These are phyloP conservation scores for Cryphonectria japonica DNA, from an alignment of 2,329 filamentous ascomycete species.

Conservation along the genomic window DNA sequence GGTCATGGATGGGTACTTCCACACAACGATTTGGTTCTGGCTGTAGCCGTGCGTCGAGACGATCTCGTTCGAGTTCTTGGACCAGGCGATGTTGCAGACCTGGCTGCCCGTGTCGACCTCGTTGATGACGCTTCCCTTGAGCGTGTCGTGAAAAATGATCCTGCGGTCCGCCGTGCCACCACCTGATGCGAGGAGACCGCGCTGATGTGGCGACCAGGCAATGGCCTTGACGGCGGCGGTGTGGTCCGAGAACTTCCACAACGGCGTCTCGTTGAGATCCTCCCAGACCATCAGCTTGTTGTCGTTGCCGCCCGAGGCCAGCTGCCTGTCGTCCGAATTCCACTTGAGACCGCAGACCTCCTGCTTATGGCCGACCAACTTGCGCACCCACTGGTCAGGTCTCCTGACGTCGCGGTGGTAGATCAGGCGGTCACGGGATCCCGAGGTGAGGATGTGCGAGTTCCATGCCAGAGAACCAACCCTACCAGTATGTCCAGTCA, in stretches of 20 bases:
- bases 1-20: conserved; percentile 99
- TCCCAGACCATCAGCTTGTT: conserved; percentile 99
- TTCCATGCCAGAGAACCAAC: conserved; percentile 98
- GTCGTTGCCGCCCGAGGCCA: conserved; percentile 95
- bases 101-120: conserved; percentile 97
- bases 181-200: conserved; percentile 90
- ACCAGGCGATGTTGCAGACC: conserved; percentile 98
- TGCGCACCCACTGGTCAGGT: conserved; percentile 86
- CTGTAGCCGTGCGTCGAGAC: conserved; percentile 97
- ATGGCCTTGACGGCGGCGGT: conserved; percentile 97
- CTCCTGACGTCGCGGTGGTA: conserved; percentile 95
- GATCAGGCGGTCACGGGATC: conserved; percentile 89
- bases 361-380: conserved; percentile 93
- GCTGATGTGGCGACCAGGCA: conserved; percentile 95
- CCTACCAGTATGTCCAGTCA: conserved; percentile 93
- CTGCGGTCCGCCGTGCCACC: conserved; percentile 94
- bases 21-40: conserved; percentile 98
- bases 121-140: conserved; percentile 77
- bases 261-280: conserved; percentile 85
- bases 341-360: conserved; percentile 96
- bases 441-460: conserved; percentile 93
- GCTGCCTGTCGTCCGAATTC: conserved; percentile 94
- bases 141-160: conserved; percentile 98
- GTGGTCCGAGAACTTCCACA: conserved; percentile 94
- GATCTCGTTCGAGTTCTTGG: conserved; percentile 95